Evolutionary conservation across 768 basidiomycete genomes (phyloP).

Genomic region (Tricholomella constricta): DNA sequence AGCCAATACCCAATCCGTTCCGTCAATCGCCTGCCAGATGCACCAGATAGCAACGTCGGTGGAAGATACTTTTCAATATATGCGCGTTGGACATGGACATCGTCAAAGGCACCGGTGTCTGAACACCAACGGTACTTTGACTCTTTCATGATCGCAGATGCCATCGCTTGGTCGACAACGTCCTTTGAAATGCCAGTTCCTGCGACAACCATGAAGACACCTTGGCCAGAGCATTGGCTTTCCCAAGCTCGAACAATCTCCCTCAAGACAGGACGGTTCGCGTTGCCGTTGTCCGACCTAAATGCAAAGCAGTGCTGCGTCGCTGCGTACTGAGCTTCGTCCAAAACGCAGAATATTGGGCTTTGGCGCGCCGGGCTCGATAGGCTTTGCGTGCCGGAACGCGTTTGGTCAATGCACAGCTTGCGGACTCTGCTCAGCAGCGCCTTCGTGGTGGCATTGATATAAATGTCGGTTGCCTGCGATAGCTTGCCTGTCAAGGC

Average conservation of each 20-base stretch:
- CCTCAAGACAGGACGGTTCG: constrained; percentile 40
- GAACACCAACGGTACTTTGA: constrained; percentile 47
- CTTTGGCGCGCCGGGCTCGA: constrained; percentile 24
- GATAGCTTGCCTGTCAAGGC: constrained; percentile 36
- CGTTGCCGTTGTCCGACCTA: constrained; percentile 35
- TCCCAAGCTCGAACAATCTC: constrained; percentile 46
- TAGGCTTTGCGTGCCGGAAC: neutral
- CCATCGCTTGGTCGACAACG: constrained; percentile 46
- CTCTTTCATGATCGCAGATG: constrained; percentile 49
- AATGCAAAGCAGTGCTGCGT: constrained; percentile 39
- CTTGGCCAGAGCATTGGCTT: constrained; percentile 37
- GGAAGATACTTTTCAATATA: constrained; percentile 44
- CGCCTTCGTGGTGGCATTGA: constrained; percentile 34
- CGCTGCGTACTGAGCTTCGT: constrained; percentile 48
- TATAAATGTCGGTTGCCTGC: constrained; percentile 33
- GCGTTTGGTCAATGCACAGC: constrained; percentile 18
- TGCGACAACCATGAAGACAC: constrained; percentile 45
- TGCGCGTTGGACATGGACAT: constrained; percentile 28
- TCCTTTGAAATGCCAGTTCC: constrained; percentile 49
- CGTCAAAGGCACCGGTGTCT: constrained; percentile 45
- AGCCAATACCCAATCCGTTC: constrained; percentile 47
- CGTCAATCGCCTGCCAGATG: constrained; percentile 33
- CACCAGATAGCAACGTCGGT: constrained; percentile 24
- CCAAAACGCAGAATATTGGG: constrained; percentile 46
- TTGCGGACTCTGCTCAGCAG: constrained; percentile 34